These are phyloP conservation scores for Orychophragmus violaceus DNA, from an alignment of 345 rosid species.

Conservation along the genomic window DNA sequence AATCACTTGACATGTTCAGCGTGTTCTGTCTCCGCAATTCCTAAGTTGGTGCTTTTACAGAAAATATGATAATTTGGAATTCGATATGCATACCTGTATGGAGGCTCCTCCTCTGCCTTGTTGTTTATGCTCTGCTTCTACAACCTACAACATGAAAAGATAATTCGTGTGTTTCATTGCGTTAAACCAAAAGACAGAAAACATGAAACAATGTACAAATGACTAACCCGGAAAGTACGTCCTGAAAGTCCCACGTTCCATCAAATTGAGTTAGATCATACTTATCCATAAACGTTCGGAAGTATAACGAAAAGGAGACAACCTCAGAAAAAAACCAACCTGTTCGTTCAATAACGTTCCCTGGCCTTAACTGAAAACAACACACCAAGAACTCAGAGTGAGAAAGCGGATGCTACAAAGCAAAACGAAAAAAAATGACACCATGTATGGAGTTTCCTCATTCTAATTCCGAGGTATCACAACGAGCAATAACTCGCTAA, in stretches of 20 bases:
- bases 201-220: background rate
- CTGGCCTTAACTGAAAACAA: constrained; percentile 55
- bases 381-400: background rate
- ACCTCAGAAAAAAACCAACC: constrained; percentile 33
- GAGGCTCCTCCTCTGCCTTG: constrained; percentile 95
- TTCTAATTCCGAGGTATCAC: background rate
- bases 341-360: constrained; percentile 82
- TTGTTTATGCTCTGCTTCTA: constrained; percentile 72
- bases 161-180: background rate
- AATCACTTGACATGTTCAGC: background rate
- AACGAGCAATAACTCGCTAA: background rate
- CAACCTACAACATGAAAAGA: constrained; percentile 38
- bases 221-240: constrained; percentile 60
- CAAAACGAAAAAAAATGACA: background rate
- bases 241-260: constrained; percentile 39
- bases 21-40: background rate
- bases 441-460: background rate
- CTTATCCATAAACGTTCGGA: background rate
- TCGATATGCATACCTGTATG: constrained; percentile 50
- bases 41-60: background rate
- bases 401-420: background rate
- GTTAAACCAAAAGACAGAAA: background rate
- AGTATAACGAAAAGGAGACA: background rate
- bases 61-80: background rate
- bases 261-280: constrained; percentile 13